These are phyloP conservation scores for Litsea cubeba DNA, from an alignment of 164 flowering plant genomes.

Conservation along the genomic window DNA sequence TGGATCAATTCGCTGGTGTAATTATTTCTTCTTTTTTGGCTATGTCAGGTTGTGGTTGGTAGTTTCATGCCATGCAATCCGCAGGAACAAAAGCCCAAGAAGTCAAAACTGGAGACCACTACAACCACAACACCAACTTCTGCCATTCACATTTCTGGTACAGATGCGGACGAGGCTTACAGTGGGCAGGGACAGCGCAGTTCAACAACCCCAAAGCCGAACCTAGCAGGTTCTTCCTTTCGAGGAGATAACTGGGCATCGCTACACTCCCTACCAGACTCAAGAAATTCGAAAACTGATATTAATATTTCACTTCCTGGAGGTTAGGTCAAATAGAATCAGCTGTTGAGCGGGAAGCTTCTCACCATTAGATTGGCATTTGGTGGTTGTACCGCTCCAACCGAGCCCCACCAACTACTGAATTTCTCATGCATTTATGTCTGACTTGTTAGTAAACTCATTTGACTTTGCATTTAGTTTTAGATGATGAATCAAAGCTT, in stretches of 20 bases:
- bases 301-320: conserved; percentile 61
- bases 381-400: conserved; percentile 10
- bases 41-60: conserved; percentile 81
- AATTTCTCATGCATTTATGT: conserved; percentile 6
- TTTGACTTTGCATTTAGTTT: conserved; percentile 3
- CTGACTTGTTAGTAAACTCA: conserved; percentile 17
- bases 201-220: conserved; percentile 33
- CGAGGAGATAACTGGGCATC: conserved; percentile 72
- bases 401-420: conserved; percentile 1
- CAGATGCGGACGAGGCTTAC: conserved; percentile 42
- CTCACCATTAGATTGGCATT: conserved; percentile 24
- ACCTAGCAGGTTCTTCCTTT: conserved; percentile 40
- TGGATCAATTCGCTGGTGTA: not conserved
- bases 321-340: conserved; percentile 17
- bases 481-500: conserved; percentile 7
- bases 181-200: conserved; percentile 24
- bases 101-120: conserved; percentile 47
- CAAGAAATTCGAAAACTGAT: conserved; percentile 62
- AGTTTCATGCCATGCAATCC: conserved; percentile 79
- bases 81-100: conserved; percentile 78
- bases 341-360: conserved; percentile 13
- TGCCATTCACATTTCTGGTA: conserved; percentile 57
- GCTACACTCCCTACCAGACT: conserved; percentile 43
- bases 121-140: conserved; percentile 35
- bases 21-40: not conserved